Evolutionary conservation across 805 yeast species (phyloP), one percentile per base, ranked within the genome.

Genomic region (Suhomyces canberraensis): DNA sequence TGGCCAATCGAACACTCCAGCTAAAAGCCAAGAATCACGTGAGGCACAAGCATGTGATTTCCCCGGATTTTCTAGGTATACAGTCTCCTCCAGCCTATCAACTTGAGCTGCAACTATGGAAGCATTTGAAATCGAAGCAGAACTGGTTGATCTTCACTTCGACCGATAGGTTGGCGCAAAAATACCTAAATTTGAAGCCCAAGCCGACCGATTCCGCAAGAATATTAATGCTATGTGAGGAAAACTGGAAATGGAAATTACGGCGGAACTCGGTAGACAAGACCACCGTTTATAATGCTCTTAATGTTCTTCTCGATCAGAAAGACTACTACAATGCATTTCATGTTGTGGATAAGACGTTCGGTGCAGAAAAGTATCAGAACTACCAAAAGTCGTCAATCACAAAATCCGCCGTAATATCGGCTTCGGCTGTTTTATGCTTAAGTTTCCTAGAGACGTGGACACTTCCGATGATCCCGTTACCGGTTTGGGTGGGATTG

Each of bases 301-400:
- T 61, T 19, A 40, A 42, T 17, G 8, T 42, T 3, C 31, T 62
- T 15, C 45, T 63, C 7, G 43, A 47, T 5, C 36, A 45, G 11
- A 55, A 57, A 31, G 67, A 62, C 39, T 63, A 63, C 35, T 33
- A 42, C 20, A 53, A 48, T 28, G 43, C 60, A 15, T 58, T 60
- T 35, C 48, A 46, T 17, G 38, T 63, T 9, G 41, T 63, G 9
- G 65, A 63, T 29, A n/a, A 25, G 11, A 58, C 64, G 4, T 41
- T 52, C 17, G 40, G 34, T 7, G 47, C 55, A 3, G 31, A 34
- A 8, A 14, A 16, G 7, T 52, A 41, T 22, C 22, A 21, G 22
- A 15, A 11, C 8, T 16, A 8, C 18, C 33, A 29, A 14, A 28
- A 22, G 14, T n/a, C 25, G 16, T 29, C 29, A 5, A 6, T 25